These are phyloP conservation scores for Chalciporus piperatus DNA, from an alignment of 768 basidiomycete species.

Conservation along the genomic window DNA sequence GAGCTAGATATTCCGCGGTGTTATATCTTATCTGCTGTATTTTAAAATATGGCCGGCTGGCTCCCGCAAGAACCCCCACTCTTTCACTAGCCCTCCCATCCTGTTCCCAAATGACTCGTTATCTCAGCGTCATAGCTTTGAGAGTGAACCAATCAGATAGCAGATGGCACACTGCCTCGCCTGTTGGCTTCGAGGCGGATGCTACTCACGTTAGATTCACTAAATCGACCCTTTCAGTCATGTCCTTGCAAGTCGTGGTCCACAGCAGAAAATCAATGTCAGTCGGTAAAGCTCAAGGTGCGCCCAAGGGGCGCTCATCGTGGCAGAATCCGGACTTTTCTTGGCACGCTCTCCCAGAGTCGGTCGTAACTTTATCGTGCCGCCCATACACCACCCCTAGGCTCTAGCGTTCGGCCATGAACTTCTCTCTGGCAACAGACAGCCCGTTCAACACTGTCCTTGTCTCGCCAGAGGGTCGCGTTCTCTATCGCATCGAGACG, in stretches of 20 bases:
- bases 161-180: conserved; percentile 30
- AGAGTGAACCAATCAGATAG: conserved; percentile 24
- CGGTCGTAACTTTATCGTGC: conserved; percentile 10
- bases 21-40: too few species aligned
- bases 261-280: not conserved
- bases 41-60: too few species aligned
- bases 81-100: too few species aligned
- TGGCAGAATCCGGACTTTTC: conserved; percentile 35
- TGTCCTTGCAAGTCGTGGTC: conserved; percentile 4
- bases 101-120: too few species aligned
- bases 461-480: conserved; percentile 28
- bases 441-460: conserved; percentile 33
- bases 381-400: conserved; percentile 14
- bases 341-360: conserved; percentile 25
- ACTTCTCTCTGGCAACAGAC: conserved; percentile 31
- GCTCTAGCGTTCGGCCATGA: conserved; percentile 21
- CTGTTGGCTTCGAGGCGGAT: conserved; percentile 14
- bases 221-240: not conserved
- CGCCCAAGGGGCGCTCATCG: conserved; percentile 26
- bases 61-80: too few species aligned
- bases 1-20: too few species aligned
- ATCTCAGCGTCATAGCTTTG: not conserved
- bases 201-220: conserved; percentile 13
- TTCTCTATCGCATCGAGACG: conserved; percentile 31
- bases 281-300: conserved; percentile 2